A percentile compares a stretch with the other conserved stretches of the same genome.
Evolutionary conservation across 1,284 basidiomycete genomes (phyloP).

Genomic region (Trametes versicolor): DNA sequence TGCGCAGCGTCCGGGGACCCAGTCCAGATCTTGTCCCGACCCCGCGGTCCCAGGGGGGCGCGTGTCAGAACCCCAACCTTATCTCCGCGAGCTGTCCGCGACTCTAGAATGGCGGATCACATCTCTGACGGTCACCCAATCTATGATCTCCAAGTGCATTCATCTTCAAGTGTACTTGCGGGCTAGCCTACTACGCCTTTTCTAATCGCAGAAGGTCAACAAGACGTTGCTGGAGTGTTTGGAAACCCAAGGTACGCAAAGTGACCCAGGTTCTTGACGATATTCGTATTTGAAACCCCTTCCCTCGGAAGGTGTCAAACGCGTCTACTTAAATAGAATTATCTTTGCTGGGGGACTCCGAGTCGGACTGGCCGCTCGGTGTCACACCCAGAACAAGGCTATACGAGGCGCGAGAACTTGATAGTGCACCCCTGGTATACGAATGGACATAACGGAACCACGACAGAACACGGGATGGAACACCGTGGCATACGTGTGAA

Average conservation of each 20-base stretch:
- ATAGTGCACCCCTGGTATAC: neutral
- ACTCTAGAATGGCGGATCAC: constrained; percentile 14
- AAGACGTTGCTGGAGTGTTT: too few species aligned
- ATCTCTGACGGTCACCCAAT: constrained; percentile 21
- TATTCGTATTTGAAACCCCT: too few species aligned
- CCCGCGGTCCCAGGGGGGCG: constrained; percentile 17
- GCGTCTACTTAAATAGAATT: too few species aligned
- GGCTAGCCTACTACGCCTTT: neutral
- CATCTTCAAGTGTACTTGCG: neutral
- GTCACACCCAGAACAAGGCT: too few species aligned
- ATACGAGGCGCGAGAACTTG: too few species aligned
- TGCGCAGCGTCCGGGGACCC: constrained; percentile 15
- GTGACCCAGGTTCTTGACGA: too few species aligned
- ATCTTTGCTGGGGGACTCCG: too few species aligned
- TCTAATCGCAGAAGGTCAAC: too few species aligned
- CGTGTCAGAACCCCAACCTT: constrained; percentile 3
- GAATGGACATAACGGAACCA: neutral
- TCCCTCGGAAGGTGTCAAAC: too few species aligned
- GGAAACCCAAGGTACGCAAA: too few species aligned
- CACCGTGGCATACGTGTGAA: neutral
- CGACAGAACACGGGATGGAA: neutral
- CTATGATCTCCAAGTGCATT: constrained; percentile 4
- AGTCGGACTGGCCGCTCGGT: too few species aligned
- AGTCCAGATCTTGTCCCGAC: constrained; percentile 5
- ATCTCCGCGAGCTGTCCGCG: constrained; percentile 3